Evolutionary conservation across 2,329 filamentous ascomycete species (phyloP).

Genomic region (Furcasterigmium sp.): DNA sequence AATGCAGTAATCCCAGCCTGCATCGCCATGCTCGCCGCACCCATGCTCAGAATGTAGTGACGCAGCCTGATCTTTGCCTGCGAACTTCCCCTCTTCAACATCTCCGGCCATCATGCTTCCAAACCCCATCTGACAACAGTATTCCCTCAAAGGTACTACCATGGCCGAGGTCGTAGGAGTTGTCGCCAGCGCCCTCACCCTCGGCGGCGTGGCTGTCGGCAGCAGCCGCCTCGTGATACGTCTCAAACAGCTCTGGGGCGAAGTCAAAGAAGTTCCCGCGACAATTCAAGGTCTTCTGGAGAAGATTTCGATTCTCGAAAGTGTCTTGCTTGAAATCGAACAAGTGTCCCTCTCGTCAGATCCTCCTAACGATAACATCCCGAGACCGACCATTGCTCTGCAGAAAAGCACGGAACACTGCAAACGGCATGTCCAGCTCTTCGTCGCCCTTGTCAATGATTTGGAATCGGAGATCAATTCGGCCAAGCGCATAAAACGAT

Average conservation of each 20-base stretch:
- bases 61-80: too few relatives aligned
- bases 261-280: background rate
- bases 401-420: background rate
- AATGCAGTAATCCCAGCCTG: too few relatives aligned
- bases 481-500: background rate
- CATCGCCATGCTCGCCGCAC: too few relatives aligned
- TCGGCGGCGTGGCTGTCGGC: background rate
- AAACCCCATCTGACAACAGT: too few relatives aligned
- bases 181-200: background rate
- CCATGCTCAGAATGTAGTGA: too few relatives aligned
- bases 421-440: background rate
- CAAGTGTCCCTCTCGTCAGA: too few relatives aligned
- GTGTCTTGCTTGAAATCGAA: background rate
- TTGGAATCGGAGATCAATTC: background rate
- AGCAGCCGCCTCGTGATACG: background rate
- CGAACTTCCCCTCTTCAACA: too few relatives aligned
- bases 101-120: too few relatives aligned
- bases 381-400: too few relatives aligned
- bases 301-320: background rate
- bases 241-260: background rate
- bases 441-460: background rate
- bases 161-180: background rate
- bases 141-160: too few relatives aligned
- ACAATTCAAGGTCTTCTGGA: background rate
- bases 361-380: background rate